Evolutionary conservation across 805 yeast species (phyloP), one percentile per base, ranked within the genome.

Genomic region (Candida sakaeoensis): DNA sequence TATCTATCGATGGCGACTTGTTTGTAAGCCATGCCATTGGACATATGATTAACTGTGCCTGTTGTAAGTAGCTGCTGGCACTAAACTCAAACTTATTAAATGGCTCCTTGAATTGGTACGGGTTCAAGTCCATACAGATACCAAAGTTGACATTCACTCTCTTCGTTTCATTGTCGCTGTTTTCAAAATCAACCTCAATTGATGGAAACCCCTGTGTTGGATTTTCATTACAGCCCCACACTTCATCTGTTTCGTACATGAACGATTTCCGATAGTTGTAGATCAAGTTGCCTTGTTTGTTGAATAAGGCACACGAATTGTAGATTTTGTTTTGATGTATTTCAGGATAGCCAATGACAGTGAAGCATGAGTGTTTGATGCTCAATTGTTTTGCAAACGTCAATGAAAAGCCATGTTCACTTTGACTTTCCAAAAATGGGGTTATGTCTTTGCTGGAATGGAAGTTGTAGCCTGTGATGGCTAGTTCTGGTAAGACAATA

Each of bases 41-140:
- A 44, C 84, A 77, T 10, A 90, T 54, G 1, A 86, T 68, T 41
- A 90, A 60, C 24, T 75, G 69, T 0, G 77, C 75, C 8, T 65
- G 52, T 32, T 78, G 70, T 0, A 59, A 50, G 15, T 64, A 54
- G 43, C 85, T 79, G 38, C 69, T 68, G 21, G 60, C 56, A 0
- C 90, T 72, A 58, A 85, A 86, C 58, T 90, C 97, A 54, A 75
- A 87, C 18, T 67, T 70, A 26, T 72, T 67, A 60, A 87, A 89
- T 1, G 95, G 89, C 1, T 95, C 88, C 46, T 75, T 68, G 57
- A 90, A 90, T 55, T 85, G 72, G 57, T 85, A 84, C 0, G 96
- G 96, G 56, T 86, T 89, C 45, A 90, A 59, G 61, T 90, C 98
- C 97, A 90, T 90, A 57, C 98, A 90, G 5, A 90, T 88, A 0